A percentile compares a stretch with the other conserved stretches of the same genome.
Conservation (phyloP, 768 basidiomycete genomes). For the Pulveroboletus sp. region DNA sequence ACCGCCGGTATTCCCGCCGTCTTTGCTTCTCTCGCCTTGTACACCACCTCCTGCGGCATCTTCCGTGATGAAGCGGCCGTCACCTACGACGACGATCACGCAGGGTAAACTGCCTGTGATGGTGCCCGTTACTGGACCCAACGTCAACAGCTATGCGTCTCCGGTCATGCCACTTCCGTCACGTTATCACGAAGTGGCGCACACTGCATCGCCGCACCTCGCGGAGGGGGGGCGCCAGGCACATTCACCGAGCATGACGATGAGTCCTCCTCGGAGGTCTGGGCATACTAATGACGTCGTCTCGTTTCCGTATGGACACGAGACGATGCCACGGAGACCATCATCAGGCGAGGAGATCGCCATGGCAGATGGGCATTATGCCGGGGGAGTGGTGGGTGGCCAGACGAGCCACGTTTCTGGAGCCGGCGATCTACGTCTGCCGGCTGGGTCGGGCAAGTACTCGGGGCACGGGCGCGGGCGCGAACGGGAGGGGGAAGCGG, state of each 20-base stretch:
- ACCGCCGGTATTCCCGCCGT: constrained; percentile 1
- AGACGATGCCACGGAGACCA: constrained; percentile 2
- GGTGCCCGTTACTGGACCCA: constrained; percentile 1
- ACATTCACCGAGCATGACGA: constrained; percentile 11
- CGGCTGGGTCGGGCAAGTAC: background rate
- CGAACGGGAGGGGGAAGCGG: background rate
- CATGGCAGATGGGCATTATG: constrained; percentile 5
- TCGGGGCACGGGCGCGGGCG: constrained; percentile 8
- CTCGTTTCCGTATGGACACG: background rate
- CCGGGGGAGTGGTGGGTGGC: background rate
- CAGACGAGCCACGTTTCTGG: background rate
- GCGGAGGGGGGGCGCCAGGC: constrained; percentile 25
- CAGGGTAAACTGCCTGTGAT: background rate
- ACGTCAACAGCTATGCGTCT: constrained; percentile 7
- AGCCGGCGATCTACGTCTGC: no score
- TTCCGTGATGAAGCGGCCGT: constrained; percentile 13
- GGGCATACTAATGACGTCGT: constrained; percentile 15
- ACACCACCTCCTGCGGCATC: constrained; percentile 11
- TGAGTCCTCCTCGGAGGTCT: constrained; percentile 17
- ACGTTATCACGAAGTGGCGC: constrained; percentile 19
- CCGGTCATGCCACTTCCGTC: constrained; percentile 13
- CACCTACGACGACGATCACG: constrained; percentile 10
- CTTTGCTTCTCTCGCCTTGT: constrained; percentile 15
- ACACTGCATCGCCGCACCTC: constrained; percentile 15
- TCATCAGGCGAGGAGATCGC: constrained; percentile 14